These are phyloP conservation scores for Boletellus deceptivus DNA, from an alignment of 1,284 basidiomycete genomes.

Conservation along the genomic window DNA sequence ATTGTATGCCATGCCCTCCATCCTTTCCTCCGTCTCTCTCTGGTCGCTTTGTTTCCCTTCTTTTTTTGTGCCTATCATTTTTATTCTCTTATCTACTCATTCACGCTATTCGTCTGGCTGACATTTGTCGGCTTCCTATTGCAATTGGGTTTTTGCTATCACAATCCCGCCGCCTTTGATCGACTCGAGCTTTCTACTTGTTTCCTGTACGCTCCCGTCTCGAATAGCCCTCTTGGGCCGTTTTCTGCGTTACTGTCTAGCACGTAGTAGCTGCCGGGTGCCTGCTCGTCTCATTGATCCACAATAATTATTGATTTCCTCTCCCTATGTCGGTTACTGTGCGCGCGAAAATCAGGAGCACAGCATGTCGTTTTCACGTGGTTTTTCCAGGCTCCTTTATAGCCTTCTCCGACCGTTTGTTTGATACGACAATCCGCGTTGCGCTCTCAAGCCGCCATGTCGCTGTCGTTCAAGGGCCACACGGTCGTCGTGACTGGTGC, in stretches of 20 bases:
- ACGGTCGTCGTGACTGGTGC: conserved; percentile 95
- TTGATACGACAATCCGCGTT: too few species aligned
- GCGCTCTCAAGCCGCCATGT: conserved; percentile 11
- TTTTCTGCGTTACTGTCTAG: conserved; percentile 34
- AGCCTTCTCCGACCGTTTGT: not conserved
- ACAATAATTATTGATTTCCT: conserved; percentile 26
- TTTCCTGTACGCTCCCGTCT: conserved; percentile 31
- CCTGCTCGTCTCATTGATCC: conserved; percentile 31
- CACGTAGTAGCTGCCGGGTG: conserved; percentile 37
- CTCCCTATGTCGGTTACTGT: not conserved
- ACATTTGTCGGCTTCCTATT: conserved; percentile 31
- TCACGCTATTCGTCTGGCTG: conserved; percentile 30
- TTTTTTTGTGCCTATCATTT: conserved; percentile 20
- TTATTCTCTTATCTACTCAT: conserved; percentile 34
- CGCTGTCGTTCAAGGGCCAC: conserved; percentile 84
- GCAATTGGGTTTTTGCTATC: conserved; percentile 11
- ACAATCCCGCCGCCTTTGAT: conserved; percentile 13
- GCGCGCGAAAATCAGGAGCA: not conserved
- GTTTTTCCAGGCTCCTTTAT: conserved; percentile 14
- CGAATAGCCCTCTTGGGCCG: conserved; percentile 24
- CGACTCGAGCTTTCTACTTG: conserved; percentile 33
- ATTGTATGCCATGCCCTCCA: conserved; percentile 25
- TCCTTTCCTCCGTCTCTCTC: conserved; percentile 4
- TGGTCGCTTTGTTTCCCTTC: conserved; percentile 24
- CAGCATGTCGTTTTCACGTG: conserved; percentile 13